These are phyloP conservation scores for Colletotrichum camelliae DNA, from an alignment of 2,329 filamentous ascomycete species.

Conservation along the genomic window DNA sequence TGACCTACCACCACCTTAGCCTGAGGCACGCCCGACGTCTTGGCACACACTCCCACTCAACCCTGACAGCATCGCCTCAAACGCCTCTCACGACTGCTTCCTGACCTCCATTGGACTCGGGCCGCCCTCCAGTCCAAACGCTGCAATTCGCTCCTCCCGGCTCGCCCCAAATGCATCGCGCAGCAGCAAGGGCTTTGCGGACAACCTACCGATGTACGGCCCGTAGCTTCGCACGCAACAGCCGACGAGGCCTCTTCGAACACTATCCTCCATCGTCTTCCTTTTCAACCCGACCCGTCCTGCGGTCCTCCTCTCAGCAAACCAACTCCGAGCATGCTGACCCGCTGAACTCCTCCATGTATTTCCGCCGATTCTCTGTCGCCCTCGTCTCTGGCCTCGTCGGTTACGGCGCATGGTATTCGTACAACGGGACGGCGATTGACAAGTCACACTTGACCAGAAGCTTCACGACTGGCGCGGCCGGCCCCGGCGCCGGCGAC, in stretches of 20 bases:
- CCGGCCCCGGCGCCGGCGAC: slow-evolving; percentile 33
- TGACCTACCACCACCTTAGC: background rate
- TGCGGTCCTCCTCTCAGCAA: slow-evolving; percentile 24
- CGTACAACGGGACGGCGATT: slow-evolving; percentile 56
- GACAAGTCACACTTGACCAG: slow-evolving; percentile 42
- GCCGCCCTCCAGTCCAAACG: slow-evolving; percentile 20
- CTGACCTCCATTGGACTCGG: slow-evolving; percentile 14
- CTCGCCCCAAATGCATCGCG: slow-evolving; percentile 71
- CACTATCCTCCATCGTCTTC: slow-evolving; percentile 20
- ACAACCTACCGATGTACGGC: slow-evolving; percentile 69
- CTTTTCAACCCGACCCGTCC: slow-evolving; percentile 24
- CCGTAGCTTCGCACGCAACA: slow-evolving; percentile 62
- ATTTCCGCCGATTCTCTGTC: slow-evolving; percentile 70
- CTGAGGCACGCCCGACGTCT: slow-evolving; percentile 17
- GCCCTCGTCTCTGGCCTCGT: slow-evolving; percentile 74
- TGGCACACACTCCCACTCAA: slow-evolving; percentile 1
- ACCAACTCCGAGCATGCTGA: slow-evolving; percentile 38
- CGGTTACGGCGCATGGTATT: slow-evolving; percentile 79
- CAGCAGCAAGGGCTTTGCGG: slow-evolving; percentile 70
- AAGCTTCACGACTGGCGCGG: slow-evolving; percentile 45
- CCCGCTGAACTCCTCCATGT: slow-evolving; percentile 74
- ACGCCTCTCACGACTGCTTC: slow-evolving; percentile 17
- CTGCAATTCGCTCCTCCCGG: background rate
- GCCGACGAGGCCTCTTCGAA: slow-evolving; percentile 45
- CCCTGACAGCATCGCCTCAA: background rate